Conservation (phyloP, 768 basidiomycete genomes). For the Piloderma croceum region DNA sequence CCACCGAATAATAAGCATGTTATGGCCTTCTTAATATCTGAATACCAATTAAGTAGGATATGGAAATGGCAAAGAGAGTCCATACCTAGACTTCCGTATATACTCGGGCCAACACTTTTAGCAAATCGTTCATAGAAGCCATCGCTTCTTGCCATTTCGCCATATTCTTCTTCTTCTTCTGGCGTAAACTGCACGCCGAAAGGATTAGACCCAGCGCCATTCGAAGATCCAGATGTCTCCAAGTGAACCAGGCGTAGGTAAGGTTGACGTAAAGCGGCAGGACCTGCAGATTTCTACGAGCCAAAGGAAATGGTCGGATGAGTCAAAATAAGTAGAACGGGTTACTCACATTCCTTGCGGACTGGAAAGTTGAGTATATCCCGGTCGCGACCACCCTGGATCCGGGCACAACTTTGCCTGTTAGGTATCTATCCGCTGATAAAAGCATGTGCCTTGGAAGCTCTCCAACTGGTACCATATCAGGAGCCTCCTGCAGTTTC, state of each 20-base stretch:
- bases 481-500: conserved; percentile 97
- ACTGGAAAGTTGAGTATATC: conserved; percentile 94
- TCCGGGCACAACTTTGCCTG: conserved; percentile 91
- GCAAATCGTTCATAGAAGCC: conserved; percentile 92
- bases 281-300: conserved; percentile 67
- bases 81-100: conserved; percentile 88
- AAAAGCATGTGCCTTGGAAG: conserved; percentile 92
- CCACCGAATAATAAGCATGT: conserved; percentile 95
- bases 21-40: conserved; percentile 98
- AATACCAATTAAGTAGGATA: neutral
- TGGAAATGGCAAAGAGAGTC: conserved; percentile 1
- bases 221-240: conserved; percentile 77
- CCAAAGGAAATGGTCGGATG: neutral
- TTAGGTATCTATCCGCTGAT: conserved; percentile 85
- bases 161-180: conserved; percentile 96
- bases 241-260: conserved; percentile 92
- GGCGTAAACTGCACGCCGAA: conserved; percentile 87
- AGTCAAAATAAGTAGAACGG: neutral
- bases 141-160: conserved; percentile 82
- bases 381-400: conserved; percentile 94
- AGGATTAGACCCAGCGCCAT: conserved; percentile 70
- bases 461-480: conserved; percentile 99
- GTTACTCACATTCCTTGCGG: conserved; percentile 68
- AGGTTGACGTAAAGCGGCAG: conserved; percentile 86
- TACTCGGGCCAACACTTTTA: conserved; percentile 92